A percentile compares a stretch with the other conserved stretches of the same genome.
Evolutionary conservation across 345 rosid species (phyloP).

Genomic region (Abelmoschus esculentus): DNA sequence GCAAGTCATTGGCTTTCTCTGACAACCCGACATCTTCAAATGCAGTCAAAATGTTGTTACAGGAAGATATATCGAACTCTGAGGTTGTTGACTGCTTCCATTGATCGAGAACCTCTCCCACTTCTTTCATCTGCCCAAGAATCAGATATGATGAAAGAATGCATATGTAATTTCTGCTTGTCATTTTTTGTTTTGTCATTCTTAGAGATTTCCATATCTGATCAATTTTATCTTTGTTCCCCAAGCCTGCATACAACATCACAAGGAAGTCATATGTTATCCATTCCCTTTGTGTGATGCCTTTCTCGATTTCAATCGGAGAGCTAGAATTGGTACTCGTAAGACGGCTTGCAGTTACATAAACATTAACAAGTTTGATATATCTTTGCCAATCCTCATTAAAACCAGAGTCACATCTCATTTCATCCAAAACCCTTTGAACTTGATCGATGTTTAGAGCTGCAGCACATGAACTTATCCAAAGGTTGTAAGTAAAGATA

Average conservation of each 20-base stretch:
- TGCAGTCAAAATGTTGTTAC: slow-evolving; percentile 47
- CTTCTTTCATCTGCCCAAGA: slow-evolving; percentile 69
- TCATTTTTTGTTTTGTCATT: slow-evolving; percentile 82
- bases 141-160: slow-evolving; percentile 65
- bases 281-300: slow-evolving; percentile 78
- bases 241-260: slow-evolving; percentile 63
- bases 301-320: slow-evolving; percentile 54
- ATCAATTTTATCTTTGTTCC: slow-evolving; percentile 65
- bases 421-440: slow-evolving; percentile 58
- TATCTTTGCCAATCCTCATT: slow-evolving; percentile 59
- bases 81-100: slow-evolving; percentile 70
- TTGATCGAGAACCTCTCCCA: slow-evolving; percentile 57
- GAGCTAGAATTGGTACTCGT: slow-evolving; percentile 31
- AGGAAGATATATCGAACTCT: slow-evolving; percentile 50
- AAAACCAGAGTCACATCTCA: slow-evolving; percentile 37
- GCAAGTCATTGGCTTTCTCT: slow-evolving; percentile 42
- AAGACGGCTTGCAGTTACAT: slow-evolving; percentile 48
- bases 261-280: slow-evolving; percentile 79
- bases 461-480: slow-evolving; percentile 89
- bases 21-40: slow-evolving; percentile 41
- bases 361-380: slow-evolving; percentile 40
- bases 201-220: slow-evolving; percentile 86
- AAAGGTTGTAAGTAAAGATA: slow-evolving; percentile 77
- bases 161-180: slow-evolving; percentile 67
- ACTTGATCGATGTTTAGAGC: slow-evolving; percentile 46